Conservation (phyloP, 176 grass and related monocot species). For the Ampelocalamus luodianensis region DNA sequence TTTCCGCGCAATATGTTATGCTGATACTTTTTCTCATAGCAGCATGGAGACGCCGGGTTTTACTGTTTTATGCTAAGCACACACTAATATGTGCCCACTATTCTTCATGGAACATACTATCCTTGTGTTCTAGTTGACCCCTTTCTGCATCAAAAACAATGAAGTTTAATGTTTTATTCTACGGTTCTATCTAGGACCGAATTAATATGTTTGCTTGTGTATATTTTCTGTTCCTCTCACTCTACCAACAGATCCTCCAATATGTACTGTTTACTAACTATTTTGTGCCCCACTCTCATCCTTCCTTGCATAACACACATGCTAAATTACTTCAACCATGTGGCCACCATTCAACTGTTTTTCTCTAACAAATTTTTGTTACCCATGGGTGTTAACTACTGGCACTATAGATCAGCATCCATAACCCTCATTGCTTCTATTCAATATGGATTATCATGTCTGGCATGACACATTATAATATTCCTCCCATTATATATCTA, state of each 20-base stretch:
- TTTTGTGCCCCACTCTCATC: background rate
- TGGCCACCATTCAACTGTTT: background rate
- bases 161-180: background rate
- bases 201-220: background rate
- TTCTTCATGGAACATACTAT: background rate
- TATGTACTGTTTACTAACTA: background rate
- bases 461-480: background rate
- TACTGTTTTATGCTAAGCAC: background rate
- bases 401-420: background rate
- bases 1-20: background rate
- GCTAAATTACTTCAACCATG: constrained; percentile 10
- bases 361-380: background rate
- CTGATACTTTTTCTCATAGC: background rate
- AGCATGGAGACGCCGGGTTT: background rate
- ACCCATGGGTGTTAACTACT: background rate
- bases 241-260: background rate
- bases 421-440: background rate
- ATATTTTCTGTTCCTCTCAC: background rate
- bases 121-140: background rate
- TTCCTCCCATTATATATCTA: background rate
- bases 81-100: background rate
- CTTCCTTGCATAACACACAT: background rate
- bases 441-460: constrained; percentile 1
- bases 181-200: background rate
- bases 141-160: constrained; percentile 15